These are phyloP conservation scores for Gaultheria prostrata DNA, from an alignment of 148 eudicot genomes.

Conservation along the genomic window DNA sequence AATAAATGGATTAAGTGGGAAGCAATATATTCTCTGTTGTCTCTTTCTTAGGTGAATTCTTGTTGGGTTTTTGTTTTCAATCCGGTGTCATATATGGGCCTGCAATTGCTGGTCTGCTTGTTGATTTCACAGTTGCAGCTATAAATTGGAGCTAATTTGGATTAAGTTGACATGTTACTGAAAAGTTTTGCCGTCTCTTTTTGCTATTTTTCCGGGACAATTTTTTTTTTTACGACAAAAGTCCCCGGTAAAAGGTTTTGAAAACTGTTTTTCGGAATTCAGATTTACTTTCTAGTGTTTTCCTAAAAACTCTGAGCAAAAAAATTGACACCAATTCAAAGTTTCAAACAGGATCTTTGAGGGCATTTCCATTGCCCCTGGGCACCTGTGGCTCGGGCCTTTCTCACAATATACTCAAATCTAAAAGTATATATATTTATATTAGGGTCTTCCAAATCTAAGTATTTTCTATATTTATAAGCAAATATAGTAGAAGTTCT, in stretches of 20 bases:
- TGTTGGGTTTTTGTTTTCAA: not conserved
- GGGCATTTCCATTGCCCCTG: too few species aligned
- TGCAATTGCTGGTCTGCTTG: not conserved
- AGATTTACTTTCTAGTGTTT: not conserved
- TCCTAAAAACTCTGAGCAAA: not conserved
- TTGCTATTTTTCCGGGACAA: not conserved
- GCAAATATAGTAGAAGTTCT: too few species aligned
- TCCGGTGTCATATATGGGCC: not conserved
- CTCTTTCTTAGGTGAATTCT: not conserved
- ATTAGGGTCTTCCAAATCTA: too few species aligned
- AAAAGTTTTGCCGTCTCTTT: not conserved
- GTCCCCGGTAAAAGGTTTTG: not conserved
- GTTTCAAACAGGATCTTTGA: too few species aligned
- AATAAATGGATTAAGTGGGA: constrained; percentile 1
- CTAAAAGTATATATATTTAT: too few species aligned
- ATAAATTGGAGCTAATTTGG: too few species aligned
- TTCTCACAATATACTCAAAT: too few species aligned
- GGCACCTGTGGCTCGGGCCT: too few species aligned
- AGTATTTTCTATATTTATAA: too few species aligned
- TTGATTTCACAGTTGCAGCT: not conserved
- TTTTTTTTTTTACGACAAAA: too few species aligned
- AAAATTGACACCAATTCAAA: not conserved
- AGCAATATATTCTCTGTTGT: not conserved
- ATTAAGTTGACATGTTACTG: not conserved
- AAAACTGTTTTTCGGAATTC: not conserved